Evolutionary conservation across 306 rosid species (phyloP).

Genomic region (barrel medic (Medicago truncatula)): MtrunA17r5.0-ANR NC_053046.1:19226501-19227000

Average conservation of each 20-base stretch:
- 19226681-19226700: slow-evolving; percentile 78
- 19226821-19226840: slow-evolving; percentile 59
- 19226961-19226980: slow-evolving; percentile 35
- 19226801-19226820: slow-evolving; percentile 50
- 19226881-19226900: slow-evolving; percentile 53
- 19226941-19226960: slow-evolving; percentile 59
- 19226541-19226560: slow-evolving; percentile 49
- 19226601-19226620: slow-evolving; percentile 39
- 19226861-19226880: background rate
- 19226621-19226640: slow-evolving; percentile 76
- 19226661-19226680: slow-evolving; percentile 64
- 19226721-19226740: slow-evolving; percentile 29
- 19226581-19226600: slow-evolving; percentile 37
- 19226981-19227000: slow-evolving; percentile 50
- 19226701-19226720: slow-evolving; percentile 46
- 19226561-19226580: slow-evolving; percentile 35
- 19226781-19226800: slow-evolving; percentile 47
- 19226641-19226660: slow-evolving; percentile 83
- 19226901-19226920: slow-evolving; percentile 79
- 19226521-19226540: slow-evolving; percentile 53
- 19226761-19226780: slow-evolving; percentile 47
- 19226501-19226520: slow-evolving; percentile 53
- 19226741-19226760: slow-evolving; percentile 20
- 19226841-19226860: slow-evolving; percentile 22
- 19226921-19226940: slow-evolving; percentile 62